phyloP scores from a whole-genome alignment of 2,329 filamentous ascomycete species.

The Geosmithia morbida region DNA sequence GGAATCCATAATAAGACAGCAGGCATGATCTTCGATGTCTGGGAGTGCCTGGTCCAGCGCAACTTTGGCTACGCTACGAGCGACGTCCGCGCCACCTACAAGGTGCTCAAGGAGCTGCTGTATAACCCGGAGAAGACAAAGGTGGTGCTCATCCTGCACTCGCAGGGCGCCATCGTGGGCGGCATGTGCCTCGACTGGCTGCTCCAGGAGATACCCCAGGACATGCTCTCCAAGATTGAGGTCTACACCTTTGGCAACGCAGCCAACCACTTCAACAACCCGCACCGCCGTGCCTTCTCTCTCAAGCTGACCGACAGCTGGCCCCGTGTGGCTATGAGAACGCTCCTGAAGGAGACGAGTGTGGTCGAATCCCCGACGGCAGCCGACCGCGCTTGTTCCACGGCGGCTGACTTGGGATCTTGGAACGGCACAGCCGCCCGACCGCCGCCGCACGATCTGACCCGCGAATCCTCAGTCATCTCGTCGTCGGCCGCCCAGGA shows the following conservation, averaged over 20 bases:
- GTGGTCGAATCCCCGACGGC: not conserved
- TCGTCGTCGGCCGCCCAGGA: constrained; percentile 23
- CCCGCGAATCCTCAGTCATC: constrained; percentile 14
- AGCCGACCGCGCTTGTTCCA: not conserved
- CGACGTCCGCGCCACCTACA: constrained; percentile 50
- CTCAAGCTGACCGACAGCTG: constrained; percentile 20
- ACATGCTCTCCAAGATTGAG: constrained; percentile 54
- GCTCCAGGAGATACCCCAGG: constrained; percentile 53
- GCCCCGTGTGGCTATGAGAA: constrained; percentile 18
- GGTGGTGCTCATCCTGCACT: constrained; percentile 61
- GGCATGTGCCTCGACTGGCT: constrained; percentile 65
- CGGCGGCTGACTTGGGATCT: constrained; percentile 6
- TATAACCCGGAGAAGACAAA: constrained; percentile 49
- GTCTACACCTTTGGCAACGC: constrained; percentile 69
- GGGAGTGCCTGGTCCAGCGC: constrained; percentile 66
- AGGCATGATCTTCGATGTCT: constrained; percentile 61
- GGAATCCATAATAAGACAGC: constrained; percentile 66
- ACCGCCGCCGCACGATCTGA: constrained; percentile 5
- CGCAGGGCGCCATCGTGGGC: constrained; percentile 63
- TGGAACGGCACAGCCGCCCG: constrained; percentile 6
- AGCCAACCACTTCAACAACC: constrained; percentile 73
- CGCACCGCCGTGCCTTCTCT: constrained; percentile 35
- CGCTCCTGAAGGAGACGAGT: constrained; percentile 17
- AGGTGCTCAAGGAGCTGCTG: constrained; percentile 46
- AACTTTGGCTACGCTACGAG: constrained; percentile 58